Conservation (phyloP, 768 basidiomycete species). For the Trametes cinnabarina region DNA sequence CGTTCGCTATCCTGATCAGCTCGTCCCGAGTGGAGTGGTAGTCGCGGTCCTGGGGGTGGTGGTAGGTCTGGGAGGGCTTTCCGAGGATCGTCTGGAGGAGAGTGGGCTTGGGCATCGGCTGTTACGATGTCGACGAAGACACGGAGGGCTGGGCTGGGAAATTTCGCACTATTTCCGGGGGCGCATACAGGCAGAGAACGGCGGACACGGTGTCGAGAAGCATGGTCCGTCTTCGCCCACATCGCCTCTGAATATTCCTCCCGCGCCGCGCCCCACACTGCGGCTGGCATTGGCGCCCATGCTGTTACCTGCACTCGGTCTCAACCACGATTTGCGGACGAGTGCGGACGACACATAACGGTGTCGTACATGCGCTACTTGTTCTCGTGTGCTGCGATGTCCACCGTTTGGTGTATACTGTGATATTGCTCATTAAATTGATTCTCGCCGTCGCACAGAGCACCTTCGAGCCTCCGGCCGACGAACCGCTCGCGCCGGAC, state of each 20-base stretch:
- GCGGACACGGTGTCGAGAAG: conserved; percentile 1
- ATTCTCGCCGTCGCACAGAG: no score
- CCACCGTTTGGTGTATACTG: no score
- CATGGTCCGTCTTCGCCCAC: not conserved
- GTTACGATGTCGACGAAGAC: conserved; percentile 8
- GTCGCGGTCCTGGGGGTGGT: conserved; percentile 41
- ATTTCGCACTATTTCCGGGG: conserved; percentile 1
- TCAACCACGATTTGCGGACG: no score
- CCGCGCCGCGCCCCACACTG: not conserved
- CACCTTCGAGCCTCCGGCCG: no score
- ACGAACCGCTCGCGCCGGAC: not conserved
- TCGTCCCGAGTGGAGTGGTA: conserved; percentile 53
- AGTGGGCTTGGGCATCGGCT: conserved; percentile 52
- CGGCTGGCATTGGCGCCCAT: not conserved
- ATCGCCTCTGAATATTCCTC: not conserved
- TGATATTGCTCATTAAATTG: no score
- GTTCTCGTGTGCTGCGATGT: no score
- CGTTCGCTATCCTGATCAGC: conserved; percentile 45
- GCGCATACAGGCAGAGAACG: conserved; percentile 11
- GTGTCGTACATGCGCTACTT: no score
- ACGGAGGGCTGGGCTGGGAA: no score
- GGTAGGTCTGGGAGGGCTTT: conserved; percentile 63
- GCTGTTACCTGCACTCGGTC: no score
- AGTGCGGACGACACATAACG: no score
- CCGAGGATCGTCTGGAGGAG: conserved; percentile 60